Evolutionary conservation across 2,329 filamentous ascomycete species (phyloP), one percentile per base, ranked within the genome.

Genomic region (Colletotrichum sp.): DNA sequence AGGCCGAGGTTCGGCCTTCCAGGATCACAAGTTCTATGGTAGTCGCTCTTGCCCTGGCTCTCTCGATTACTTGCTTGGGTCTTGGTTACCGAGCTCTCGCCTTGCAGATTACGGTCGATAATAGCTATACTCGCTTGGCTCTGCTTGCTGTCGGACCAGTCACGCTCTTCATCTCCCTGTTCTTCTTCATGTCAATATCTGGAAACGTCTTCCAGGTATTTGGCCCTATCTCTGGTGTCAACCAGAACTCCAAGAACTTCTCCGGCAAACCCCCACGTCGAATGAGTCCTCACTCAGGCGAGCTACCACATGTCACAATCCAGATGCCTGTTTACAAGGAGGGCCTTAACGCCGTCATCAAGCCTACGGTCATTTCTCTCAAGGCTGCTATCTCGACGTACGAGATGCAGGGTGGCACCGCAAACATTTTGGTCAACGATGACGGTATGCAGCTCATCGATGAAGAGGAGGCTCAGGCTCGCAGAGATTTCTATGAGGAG

Each of bases 351-450:
- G 79, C 79, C 7, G 86, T 87, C 80, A 90, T 90, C 77, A 84
- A 87, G 12, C 88, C 88, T 7, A 90, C 88, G 0, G 83, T 90
- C 57, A 82, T 85, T 55, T 88, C 86, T 67, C 81, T 90, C 57
- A 87, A 89, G 77, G 84, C 86, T 1, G 88, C 88, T 21, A 89
- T 90, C 64, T 87, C 86, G 2, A 85, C 86, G 67, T 90, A 90
- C 78, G 88, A 89, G 78, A 84, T 86, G 63, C 86, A 87, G 66
- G 92, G 92, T n/a, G 92, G 92, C 9, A 90, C 91, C 1, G 92
- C 92, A 30, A 93, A 91, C 79, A 92, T 94, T 77, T 93, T 93
- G 79, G 84, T 94, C 81, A 93, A 94, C 78, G 92, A 94, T 72
- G 92, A 94, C 77, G 92, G 92, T 72, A 91, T 94, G 88, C 92